Percentiles rank a stretch among this genome's conserved stretches.
Conservation (phyloP, 306 rosid genomes). For the Cucurbita maxima region DNA sequence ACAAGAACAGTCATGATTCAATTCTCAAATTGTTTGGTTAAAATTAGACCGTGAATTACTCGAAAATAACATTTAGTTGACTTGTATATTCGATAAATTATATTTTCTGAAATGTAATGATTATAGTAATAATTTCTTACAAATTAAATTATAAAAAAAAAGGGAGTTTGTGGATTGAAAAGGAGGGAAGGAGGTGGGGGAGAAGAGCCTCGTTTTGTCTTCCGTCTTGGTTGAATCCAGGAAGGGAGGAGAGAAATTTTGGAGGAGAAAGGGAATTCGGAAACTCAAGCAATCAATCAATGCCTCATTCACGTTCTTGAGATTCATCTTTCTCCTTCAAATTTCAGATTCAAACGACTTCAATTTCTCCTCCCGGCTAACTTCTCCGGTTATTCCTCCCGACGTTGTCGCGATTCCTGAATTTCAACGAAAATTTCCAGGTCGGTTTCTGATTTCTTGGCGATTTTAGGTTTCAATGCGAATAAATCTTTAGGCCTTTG, state of each 20-base stretch:
- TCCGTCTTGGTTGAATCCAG: conserved; percentile 14
- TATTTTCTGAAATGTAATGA: not conserved
- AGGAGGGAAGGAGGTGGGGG: not conserved
- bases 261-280: conserved; percentile 4
- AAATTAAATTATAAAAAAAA: not conserved
- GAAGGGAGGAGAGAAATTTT: not conserved
- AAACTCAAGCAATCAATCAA: conserved; percentile 7
- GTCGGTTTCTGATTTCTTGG: conserved; percentile 9
- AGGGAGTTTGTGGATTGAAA: not conserved
- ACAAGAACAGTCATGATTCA: not conserved
- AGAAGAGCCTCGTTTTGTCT: conserved; percentile 10
- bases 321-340: not conserved
- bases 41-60: not conserved
- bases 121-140: not conserved
- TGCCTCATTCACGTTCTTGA: conserved; percentile 4
- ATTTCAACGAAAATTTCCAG: conserved; percentile 3
- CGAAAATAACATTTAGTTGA: not conserved
- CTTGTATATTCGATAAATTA: not conserved
- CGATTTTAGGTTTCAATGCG: not conserved
- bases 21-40: not conserved
- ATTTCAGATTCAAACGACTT: not conserved
- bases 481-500: not conserved
- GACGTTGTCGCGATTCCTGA: not conserved
- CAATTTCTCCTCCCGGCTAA: not conserved
- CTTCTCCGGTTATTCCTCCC: not conserved